Base-by-base conservation (phyloP, 176 grass and related monocot genomes). In the Avena eriantha region DNA sequence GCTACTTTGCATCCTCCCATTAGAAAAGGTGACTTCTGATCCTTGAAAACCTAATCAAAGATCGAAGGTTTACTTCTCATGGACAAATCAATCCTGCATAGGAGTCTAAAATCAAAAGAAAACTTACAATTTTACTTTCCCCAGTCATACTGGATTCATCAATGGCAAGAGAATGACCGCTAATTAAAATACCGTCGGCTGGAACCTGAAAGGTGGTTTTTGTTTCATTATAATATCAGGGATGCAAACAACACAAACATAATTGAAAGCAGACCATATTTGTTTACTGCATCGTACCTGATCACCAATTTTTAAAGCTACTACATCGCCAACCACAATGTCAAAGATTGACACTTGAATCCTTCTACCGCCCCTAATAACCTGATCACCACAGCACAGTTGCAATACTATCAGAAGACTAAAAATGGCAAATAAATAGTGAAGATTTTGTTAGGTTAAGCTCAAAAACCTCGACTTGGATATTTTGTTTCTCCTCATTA, bases 131-230 rank as follows among this genome's bases (percentile, higher is more conserved):
- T 84, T 96, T 94, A 87, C 97, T 96, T 86, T 99, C 97, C 72
- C 97, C 97, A 39, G 97, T 99, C 97, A 99, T 94, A 88, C 97
- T 96, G 72, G 94, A 94, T 88, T 99, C 97, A 86, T 99, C 97
- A 47, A 99, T 99, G 67, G 94, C 92, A 88, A 99, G 92, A 85
- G 90, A 99, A 64, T 93, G 90, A 34, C 97, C 89, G 45, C 73
- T 90, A 65, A 99, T 90, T 77, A 99, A 84, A 84, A 99, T 49
- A 66, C 97, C 97, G 87, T 99, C 97, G 76, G 94, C 85, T 85
- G 97, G 94, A 48, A 99, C 94, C 97, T 99, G 91, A 53, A 88
- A 84, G 18, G 56, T 60, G 66, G 73, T 83, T 89, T 65, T 29
- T 41, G 21, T 83, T 60, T 71, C 10, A 33, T 57, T 66, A 76